phyloP scores from a whole-genome alignment of 179 eudicot genomes.

The Carnegiea gigantea region DNA sequence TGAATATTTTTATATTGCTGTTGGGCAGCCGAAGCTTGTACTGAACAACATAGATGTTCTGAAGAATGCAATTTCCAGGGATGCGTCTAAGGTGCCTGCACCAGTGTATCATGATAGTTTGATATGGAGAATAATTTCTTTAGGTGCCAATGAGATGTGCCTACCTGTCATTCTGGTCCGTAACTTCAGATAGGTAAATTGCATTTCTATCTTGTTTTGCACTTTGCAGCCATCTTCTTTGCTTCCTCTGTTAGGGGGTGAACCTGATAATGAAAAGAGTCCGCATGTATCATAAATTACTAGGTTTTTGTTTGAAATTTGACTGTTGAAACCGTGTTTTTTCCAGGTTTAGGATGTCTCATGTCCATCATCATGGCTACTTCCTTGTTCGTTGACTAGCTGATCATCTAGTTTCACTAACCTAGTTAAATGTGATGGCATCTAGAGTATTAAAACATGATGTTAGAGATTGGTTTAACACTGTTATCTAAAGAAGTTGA shows the following conservation, averaged over 20 bases:
- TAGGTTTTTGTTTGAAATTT: not conserved
- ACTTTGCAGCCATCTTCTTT: not conserved
- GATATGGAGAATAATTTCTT: slow-evolving; percentile 80
- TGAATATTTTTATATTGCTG: not conserved
- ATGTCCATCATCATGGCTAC: not conserved
- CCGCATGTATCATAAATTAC: not conserved
- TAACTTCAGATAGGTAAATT: slow-evolving; percentile 83
- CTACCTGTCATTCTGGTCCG: slow-evolving; percentile 79
- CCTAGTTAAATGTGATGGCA: not conserved
- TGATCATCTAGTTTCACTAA: not conserved
- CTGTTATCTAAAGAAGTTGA: not conserved
- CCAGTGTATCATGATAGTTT: slow-evolving; percentile 91
- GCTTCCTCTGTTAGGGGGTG: not conserved
- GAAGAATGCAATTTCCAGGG: slow-evolving; percentile 56
- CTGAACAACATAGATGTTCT: slow-evolving; percentile 86
- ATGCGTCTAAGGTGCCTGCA: slow-evolving; percentile 61
- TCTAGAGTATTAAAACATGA: not conserved
- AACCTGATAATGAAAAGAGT: not conserved
- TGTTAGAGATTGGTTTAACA: slow-evolving; percentile 7
- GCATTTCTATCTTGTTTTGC: slow-evolving; percentile 9
- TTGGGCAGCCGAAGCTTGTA: slow-evolving; percentile 86
- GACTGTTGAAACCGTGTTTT: not conserved
- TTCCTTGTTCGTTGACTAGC: not conserved
- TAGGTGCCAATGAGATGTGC: slow-evolving; percentile 90
- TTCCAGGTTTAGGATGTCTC: not conserved